These are phyloP conservation scores for Annona squamosa DNA, from an alignment of 164 flowering plant genomes.

Conservation along the genomic window DNA sequence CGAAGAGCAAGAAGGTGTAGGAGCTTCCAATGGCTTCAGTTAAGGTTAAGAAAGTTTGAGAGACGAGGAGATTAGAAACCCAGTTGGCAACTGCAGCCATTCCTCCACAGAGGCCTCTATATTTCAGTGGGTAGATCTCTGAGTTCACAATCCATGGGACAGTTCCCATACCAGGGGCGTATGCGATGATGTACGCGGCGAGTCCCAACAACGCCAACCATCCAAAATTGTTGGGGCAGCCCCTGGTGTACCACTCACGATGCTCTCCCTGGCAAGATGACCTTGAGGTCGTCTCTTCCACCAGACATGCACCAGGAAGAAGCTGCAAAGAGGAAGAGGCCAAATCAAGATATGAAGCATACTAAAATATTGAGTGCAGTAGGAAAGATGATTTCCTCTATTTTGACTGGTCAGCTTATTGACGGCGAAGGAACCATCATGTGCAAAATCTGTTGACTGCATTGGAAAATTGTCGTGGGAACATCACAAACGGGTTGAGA, in stretches of 20 bases:
- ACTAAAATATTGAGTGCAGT: background rate
- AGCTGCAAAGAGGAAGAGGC: slow-evolving; percentile 22
- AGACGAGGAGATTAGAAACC: slow-evolving; percentile 66
- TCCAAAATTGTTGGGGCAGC: slow-evolving; percentile 73
- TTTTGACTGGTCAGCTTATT: background rate
- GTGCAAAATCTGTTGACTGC: background rate
- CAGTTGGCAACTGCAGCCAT: slow-evolving; percentile 82
- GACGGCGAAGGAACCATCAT: background rate
- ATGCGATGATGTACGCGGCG: slow-evolving; percentile 58
- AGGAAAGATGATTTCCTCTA: background rate
- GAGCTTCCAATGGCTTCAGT: slow-evolving; percentile 59
- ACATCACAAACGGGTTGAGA: too few relatives aligned
- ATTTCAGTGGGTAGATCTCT: slow-evolving; percentile 78
- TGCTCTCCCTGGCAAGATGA: slow-evolving; percentile 27
- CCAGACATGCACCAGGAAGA: slow-evolving; percentile 68
- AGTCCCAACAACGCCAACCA: slow-evolving; percentile 49
- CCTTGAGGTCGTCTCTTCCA: slow-evolving; percentile 2
- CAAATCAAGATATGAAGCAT: background rate
- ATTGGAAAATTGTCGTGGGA: too few relatives aligned
- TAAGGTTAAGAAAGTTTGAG: slow-evolving; percentile 49
- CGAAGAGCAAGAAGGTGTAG: slow-evolving; percentile 67
- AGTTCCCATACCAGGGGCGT: slow-evolving; percentile 90
- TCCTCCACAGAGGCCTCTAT: slow-evolving; percentile 76
- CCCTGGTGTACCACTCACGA: slow-evolving; percentile 49
- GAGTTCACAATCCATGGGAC: slow-evolving; percentile 90